phyloP scores from a whole-genome alignment of 768 basidiomycete species.

The Floccularia luteovirens region DNA sequence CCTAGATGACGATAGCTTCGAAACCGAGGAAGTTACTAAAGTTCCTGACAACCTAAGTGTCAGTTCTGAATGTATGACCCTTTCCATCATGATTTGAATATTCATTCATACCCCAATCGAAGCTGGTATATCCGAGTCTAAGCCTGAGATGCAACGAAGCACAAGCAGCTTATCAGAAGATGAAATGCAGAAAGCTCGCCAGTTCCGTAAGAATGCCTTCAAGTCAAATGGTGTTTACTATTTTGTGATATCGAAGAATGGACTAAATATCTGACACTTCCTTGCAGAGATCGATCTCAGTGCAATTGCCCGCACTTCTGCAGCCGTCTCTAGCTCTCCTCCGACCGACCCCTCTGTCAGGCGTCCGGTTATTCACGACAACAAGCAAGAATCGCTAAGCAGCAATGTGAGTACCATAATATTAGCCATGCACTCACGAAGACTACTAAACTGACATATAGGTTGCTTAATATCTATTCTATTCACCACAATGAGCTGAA shows the following conservation, averaged over 20 bases:
- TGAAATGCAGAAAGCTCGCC: conserved; percentile 53
- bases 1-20: conserved; percentile 47
- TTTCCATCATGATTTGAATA: not conserved
- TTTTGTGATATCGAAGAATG: not conserved
- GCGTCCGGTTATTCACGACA: conserved; percentile 1
- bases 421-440: no score
- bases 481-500: no score
- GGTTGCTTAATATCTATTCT: no score
- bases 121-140: conserved; percentile 18
- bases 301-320: conserved; percentile 78
- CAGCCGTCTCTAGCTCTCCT: conserved; percentile 55
- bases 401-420: no score
- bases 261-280: not conserved
- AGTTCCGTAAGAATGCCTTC: conserved; percentile 69
- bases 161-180: conserved; percentile 47
- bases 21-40: conserved; percentile 30
- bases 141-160: conserved; percentile 24
- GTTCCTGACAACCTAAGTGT: conserved; percentile 8
- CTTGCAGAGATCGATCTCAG: conserved; percentile 52
- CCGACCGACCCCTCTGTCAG: conserved; percentile 8
- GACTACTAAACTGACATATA: no score
- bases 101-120: not conserved
- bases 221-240: conserved; percentile 46
- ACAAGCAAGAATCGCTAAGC: no score
- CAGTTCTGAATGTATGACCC: conserved; percentile 5